Conservation (phyloP, 139 green algal genomes). For the Microglena sp. region DNA sequence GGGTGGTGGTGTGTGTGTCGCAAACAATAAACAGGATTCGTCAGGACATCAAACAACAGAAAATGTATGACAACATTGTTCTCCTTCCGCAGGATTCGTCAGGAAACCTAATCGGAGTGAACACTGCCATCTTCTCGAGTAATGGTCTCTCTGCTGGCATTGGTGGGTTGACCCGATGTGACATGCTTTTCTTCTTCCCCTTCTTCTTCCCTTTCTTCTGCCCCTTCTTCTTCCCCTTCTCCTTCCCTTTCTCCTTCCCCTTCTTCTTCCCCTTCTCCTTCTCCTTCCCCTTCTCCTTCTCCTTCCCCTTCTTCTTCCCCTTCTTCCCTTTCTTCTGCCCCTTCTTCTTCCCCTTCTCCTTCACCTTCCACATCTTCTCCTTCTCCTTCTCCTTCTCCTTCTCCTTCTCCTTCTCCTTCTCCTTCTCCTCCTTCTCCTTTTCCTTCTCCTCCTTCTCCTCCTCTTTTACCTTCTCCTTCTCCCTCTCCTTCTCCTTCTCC, state of each 20-base stretch:
- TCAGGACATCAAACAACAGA: too few species aligned
- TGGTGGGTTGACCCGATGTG: not conserved
- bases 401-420: not conserved
- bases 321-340: not conserved
- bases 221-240: not conserved
- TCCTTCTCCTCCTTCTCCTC: not conserved
- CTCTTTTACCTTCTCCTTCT: not conserved
- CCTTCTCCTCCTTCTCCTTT: not conserved
- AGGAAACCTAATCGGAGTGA: conserved; percentile 58
- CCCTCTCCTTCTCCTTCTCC: not conserved
- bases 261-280: not conserved
- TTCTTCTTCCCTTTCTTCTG: conserved; percentile 4
- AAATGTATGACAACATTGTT: too few species aligned
- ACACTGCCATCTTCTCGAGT: conserved; percentile 80
- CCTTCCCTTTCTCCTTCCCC: not conserved
- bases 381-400: not conserved
- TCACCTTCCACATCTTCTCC: not conserved
- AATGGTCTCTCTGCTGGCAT: conserved; percentile 54
- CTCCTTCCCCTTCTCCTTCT: too few species aligned
- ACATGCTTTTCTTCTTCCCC: not conserved
- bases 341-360: not conserved
- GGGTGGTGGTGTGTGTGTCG: too few species aligned
- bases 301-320: not conserved
- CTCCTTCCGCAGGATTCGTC: conserved; percentile 14
- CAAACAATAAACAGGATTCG: too few species aligned